Evolutionary conservation across 2,329 filamentous ascomycete genomes (phyloP), one percentile per base, ranked within the genome.

Genomic region (Cytospora piceae): DNA sequence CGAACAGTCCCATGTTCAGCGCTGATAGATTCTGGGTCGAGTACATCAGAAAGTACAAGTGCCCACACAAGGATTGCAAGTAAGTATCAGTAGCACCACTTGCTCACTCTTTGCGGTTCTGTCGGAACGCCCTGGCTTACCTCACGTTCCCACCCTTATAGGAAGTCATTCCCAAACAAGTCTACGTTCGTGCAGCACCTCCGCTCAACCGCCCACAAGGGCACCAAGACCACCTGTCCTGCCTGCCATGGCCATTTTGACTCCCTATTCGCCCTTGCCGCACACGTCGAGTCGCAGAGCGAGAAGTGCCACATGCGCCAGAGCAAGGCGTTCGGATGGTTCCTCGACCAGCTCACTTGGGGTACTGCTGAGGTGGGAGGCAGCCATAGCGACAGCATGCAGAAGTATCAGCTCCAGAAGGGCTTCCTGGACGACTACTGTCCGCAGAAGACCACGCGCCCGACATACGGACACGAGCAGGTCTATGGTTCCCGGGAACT

Each of bases 11-110:
- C 0, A 74, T 77, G 12, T 89, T 85, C 74, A 79, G 83, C 52
- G 73, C 79, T 0, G 74, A 77, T 1, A 74, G 76, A 7, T 88
- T 87, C 76, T 80, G 73, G 63, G 76, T 82, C 51, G 61, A 73
- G 0, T 73, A 80, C 34, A 75, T 78, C 1, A 72, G 76, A 55
- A 78, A 76, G 58, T 90, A 80, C 75, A 77, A 74, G 62, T 90
- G 87, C 63, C 87, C 87, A 0, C 80, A 83, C 63, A 68, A 70
- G 1, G 70, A 73, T 3, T 90, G 87, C 80, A 75, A 77, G 80
- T 85, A 77, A 77, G 79, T 74, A 29, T 12, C 42, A 15, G n/a
- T 22, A 15, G 17, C 15, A 14, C 29, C 14, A 14, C 3, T 20
- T 20, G 17, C 24, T 34, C 24, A 5, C 7, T 15, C 34, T 20